Evolutionary conservation across 257 asterid genomes (phyloP).

Genomic region (Solanum corneliomulleri): DNA sequence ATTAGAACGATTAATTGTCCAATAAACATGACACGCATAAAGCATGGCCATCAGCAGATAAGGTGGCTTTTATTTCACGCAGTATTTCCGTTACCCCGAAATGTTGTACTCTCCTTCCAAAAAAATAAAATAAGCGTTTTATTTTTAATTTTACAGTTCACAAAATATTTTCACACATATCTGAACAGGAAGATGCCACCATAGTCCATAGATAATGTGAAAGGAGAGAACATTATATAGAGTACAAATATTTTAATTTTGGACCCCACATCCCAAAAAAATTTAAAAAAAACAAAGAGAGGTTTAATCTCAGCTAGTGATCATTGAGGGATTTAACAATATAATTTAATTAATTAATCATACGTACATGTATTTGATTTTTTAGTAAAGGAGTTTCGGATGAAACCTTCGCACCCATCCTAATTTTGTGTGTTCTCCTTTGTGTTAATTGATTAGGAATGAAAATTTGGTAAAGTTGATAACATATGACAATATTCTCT

Average conservation of each 20-base stretch:
- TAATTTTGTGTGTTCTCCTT: background rate
- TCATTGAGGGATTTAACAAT: background rate
- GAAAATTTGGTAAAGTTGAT: background rate
- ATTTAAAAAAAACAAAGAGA: background rate
- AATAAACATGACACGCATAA: background rate
- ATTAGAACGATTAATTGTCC: background rate
- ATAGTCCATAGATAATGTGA: background rate
- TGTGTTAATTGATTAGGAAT: background rate
- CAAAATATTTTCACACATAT: background rate
- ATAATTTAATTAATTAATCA: too few relatives aligned
- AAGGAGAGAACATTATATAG: background rate
- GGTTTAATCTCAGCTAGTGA: too few relatives aligned
- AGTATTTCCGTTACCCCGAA: background rate
- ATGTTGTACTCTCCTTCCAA: background rate
- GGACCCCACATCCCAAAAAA: background rate
- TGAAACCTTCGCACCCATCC: background rate
- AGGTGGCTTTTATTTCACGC: background rate
- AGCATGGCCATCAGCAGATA: background rate
- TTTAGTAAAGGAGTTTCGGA: rapidly evolving
- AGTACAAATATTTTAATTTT: background rate
- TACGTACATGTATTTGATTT: too few relatives aligned
- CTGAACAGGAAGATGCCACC: background rate
- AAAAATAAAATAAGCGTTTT: too few relatives aligned
- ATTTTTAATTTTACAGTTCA: background rate
- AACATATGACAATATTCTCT: background rate